Evolutionary conservation across 805 yeast genomes (phyloP).

Genomic region (Starmerella roubikii): DNA sequence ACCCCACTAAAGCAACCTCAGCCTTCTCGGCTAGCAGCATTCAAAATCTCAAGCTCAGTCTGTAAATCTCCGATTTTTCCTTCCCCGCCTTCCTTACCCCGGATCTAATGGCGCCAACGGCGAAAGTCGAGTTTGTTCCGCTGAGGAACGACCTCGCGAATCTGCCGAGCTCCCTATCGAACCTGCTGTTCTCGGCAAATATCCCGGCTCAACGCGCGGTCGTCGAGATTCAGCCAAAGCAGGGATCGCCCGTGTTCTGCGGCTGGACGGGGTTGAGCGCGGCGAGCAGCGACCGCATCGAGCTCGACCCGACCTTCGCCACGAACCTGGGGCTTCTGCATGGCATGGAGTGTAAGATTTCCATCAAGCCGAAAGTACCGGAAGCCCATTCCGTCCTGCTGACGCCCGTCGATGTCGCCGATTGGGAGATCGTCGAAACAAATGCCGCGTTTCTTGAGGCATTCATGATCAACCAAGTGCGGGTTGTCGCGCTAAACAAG

Average conservation of each 20-base stretch:
- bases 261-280: constrained; percentile 58
- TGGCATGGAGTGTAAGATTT: constrained; percentile 31
- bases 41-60: too few relatives aligned
- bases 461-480: constrained; percentile 59
- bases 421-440: constrained; percentile 83
- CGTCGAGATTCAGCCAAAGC: constrained; percentile 31
- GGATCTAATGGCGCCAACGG: constrained; percentile 23
- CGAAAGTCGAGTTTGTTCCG: constrained; percentile 27
- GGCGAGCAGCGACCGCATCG: constrained; percentile 29
- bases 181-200: constrained; percentile 37
- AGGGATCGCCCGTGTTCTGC: constrained; percentile 28
- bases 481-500: constrained; percentile 54
- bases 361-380: constrained; percentile 37
- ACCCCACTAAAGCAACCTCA: too few relatives aligned
- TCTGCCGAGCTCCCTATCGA: constrained; percentile 38
- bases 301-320: constrained; percentile 59
- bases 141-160: constrained; percentile 39
- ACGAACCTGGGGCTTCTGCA: constrained; percentile 36
- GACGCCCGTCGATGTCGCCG: constrained; percentile 64
- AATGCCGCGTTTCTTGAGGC: constrained; percentile 69
- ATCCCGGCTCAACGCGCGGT: constrained; percentile 45
- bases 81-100: too few relatives aligned
- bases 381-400: constrained; percentile 50
- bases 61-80: too few relatives aligned
- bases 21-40: too few relatives aligned